Base-by-base conservation (phyloP, 805 yeast genomes). In the Wickerhamia fluorescens region DNA sequence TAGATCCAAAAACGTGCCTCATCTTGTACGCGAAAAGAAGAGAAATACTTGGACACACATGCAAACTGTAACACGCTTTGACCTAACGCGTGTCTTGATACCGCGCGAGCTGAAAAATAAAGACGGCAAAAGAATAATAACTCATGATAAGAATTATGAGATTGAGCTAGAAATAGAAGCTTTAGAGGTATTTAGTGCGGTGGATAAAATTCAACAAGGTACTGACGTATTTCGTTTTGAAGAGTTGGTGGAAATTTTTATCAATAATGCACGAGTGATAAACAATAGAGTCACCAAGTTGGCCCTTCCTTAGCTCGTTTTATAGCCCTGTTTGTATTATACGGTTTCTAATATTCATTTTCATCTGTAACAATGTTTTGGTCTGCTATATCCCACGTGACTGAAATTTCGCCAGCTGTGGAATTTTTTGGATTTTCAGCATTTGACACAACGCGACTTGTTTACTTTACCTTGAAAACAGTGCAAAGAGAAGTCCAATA, bases 21-120 rank as follows among this genome's bases (percentile, higher is more conserved):
- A 67, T 14, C 47, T 70, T 34, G 71, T 73, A 24, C 64, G 96
- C 45, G 71, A 73, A 34, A 87, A 87, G 54, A 77, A 79, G 41
- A 67, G 96, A 37, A 66, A 68, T 16, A 73, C 88, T 34, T 84
- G 71, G 56, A 61, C 71, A n/a, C 88, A 83, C 39, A 65, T 71
- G n/a, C 77, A 78, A 6, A 80, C 92, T 2, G 73, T 75, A 23
- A 78, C 88, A 1, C 67, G 76, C 43, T 71, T 83, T 40, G 94
- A 83, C 54, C 56, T 82, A 37, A 83, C 94, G 1, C 68, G 71
- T 38, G 84, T 81, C 3, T 44, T 48, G 18, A 37, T 47, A 9
- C 68, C 68, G 7, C 24, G 35, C 10, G 63, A 56, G 32, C 38
- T 50, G 27, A 58, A 56, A 32, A 61, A 58, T 36, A 58, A 56